Base-by-base conservation (phyloP, 2,329 filamentous ascomycete species). In the Xylariaceae sp. region DNA sequence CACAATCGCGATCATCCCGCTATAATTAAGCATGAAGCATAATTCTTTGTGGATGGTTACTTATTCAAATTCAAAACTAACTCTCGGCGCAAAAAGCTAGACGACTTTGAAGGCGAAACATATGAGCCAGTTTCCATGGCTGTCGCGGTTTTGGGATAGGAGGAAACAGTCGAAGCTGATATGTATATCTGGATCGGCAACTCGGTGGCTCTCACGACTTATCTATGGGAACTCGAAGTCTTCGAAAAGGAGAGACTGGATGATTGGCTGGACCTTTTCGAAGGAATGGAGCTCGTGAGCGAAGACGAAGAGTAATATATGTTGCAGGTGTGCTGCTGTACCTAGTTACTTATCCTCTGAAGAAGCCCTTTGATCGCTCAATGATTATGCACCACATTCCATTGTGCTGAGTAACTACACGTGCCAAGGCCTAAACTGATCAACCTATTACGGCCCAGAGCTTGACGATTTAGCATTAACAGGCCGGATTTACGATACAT, bases 151-250 rank as follows among this genome's bases (percentile, higher is more conserved):
- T 17, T 68, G 17, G 43, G 53, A 60, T 2, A 16, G 21, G 3
- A 50, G 21, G 53, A 60, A 2, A 56, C 19, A 2, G 41, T 69
- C 1, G 61, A 72, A 3, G 71, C 60, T 0, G 70, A 74, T 33
- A 64, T 74, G n/a, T 74, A 73, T 47, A 6, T 74, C 0, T 74
- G 69, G 71, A 49, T 60, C 28, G 65, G 68, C 0, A 60, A 68
- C 2, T 2, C 8, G 6, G 52, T 58, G 2, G 26, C 36, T 2
- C 4, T 73, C 2, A 62, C 60, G 0, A 8, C 12, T 2, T 52
- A 65, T 14, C 47, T 65, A 0, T 73, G 70, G 71, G 58, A 66
- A 0, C 44, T 72, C 2, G 45, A 69, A 6, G 19, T 9, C 2
- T 71, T 72, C 28, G 55, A 69, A 3, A 44, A 55, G 11, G 63